A percentile compares a stretch with the other conserved stretches of the same genome.
Evolutionary conservation across 2,329 filamentous ascomycete genomes (phyloP).

Genomic region (Elsinoe necatrix): DNA sequence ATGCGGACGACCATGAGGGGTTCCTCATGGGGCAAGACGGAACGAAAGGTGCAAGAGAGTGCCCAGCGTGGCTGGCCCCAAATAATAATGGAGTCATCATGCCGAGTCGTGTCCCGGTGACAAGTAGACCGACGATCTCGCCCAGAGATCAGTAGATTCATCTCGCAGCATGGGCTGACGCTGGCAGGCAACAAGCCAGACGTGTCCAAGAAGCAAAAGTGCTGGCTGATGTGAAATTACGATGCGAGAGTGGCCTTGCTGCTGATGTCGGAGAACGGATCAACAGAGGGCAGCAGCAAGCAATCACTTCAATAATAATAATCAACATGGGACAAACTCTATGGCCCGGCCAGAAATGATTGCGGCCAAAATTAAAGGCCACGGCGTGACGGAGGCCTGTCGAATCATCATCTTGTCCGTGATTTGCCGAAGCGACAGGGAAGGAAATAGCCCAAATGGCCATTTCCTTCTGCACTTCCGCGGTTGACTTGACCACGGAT

Average conservation of each 20-base stretch:
- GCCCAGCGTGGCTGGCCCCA: neutral
- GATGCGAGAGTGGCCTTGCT: slow-evolving; percentile 5
- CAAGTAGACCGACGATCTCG: neutral
- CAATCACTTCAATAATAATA: neutral
- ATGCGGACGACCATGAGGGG: neutral
- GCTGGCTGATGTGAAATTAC: neutral
- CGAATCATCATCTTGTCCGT: slow-evolving; percentile 1
- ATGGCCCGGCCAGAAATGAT: neutral
- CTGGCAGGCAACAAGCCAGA: slow-evolving; percentile 1
- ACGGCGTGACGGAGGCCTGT: neutral
- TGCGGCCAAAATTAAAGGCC: neutral
- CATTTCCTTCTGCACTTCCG: neutral
- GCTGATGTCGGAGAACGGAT: neutral
- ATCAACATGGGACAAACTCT: slow-evolving; percentile 2
- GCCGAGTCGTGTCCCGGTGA: neutral
- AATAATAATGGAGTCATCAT: neutral
- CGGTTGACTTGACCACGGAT: slow-evolving; percentile 4
- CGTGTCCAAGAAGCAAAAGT: neutral
- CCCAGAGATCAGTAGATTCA: neutral
- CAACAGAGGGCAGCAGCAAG: neutral
- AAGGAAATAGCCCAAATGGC: neutral
- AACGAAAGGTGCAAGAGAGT: neutral
- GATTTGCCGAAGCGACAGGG: neutral
- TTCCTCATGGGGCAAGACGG: neutral
- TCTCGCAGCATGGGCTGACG: neutral